Conservation (phyloP, 306 rosid genomes). For the Geum urbanum region DNA sequence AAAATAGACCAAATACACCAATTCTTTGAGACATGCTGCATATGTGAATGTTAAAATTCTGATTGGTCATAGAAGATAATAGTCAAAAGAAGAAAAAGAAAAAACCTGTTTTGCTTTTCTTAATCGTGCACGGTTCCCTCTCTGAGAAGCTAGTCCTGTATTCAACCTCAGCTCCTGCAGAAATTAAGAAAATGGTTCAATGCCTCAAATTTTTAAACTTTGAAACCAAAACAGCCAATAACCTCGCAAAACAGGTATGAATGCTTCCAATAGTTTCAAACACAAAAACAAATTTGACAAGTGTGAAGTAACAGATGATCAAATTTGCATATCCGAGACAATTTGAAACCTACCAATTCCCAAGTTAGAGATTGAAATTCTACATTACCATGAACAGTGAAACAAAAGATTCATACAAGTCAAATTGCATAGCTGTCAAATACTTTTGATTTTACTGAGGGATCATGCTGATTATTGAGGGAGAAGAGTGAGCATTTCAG, state of each 20-base stretch:
- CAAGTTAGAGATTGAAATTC: no score
- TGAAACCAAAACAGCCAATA: neutral
- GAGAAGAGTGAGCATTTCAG: neutral
- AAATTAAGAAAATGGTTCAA: slow-evolving; percentile 22
- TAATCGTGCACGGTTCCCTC: slow-evolving; percentile 85
- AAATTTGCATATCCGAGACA: no score
- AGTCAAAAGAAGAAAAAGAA: slow-evolving; percentile 10
- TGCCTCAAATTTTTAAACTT: slow-evolving; percentile 16
- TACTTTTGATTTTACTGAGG: neutral
- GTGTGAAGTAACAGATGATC: neutral
- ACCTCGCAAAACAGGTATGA: neutral
- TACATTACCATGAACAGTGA: no score
- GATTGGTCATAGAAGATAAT: neutral
- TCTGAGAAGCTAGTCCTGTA: slow-evolving; percentile 89
- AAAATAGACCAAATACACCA: neutral
- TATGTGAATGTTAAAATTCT: neutral
- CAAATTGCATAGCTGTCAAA: no score
- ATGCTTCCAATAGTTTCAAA: slow-evolving; percentile 11
- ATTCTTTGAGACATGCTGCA: neutral
- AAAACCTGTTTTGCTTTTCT: slow-evolving; percentile 92
- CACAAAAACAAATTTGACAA: slow-evolving; percentile 10
- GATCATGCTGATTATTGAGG: slow-evolving; percentile 16
- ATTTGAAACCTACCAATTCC: no score
- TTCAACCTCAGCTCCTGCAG: slow-evolving; percentile 72
- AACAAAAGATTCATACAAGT: no score